Evolutionary conservation across 2,329 filamentous ascomycete species (phyloP), one percentile per base, ranked within the genome.

Genomic region (Bertia moriformis): DNA sequence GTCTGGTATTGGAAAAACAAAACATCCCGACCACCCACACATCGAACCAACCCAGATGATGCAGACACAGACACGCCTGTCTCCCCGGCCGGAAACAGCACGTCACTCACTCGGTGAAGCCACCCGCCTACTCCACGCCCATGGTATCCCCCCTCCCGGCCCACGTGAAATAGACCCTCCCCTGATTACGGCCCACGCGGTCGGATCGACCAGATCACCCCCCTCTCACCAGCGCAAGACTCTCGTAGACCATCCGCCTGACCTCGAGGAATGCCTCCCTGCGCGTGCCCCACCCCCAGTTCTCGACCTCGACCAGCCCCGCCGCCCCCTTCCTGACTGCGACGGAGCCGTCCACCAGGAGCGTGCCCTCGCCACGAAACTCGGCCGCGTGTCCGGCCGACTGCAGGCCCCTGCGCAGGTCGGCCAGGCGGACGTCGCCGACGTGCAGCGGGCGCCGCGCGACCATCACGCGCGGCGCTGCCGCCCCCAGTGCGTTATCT

Each of bases 381-480:
- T 83, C 79, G 0, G 78, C 79, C 2, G 66, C 71, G 55, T 83
- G 77, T 1, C 78, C 78, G n/a, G 71, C 67, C n/a, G 64, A 61
- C 45, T 75, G 69, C 63, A 85, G 72, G 19, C 80, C 62, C 46
- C 73, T 73, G 38, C 79, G 65, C 29, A 85, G 59, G 52, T 83
- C 78, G 1, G 79, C 75, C 17, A 85, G 63, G 37, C 78, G 66
- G 19, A 84, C 58, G 52, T 85, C 80, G 40, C 80, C 80, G 18
- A 85, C 80, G 51, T 84, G 80, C 40, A 84, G 69, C 3, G 80
- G 77, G 39, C 79, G 77, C 2, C 77, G 71, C 37, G 75, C 67
- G 12, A 7, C 22, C 7, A 7, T n/a, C 7, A 27, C 7, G 22
- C 22, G 22, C 7, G 22, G 22, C 22, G n/a, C 7, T 7, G 22